Conservation (phyloP, 2,329 filamentous ascomycete genomes). For the Ampelomyces quisqualis region DNA sequence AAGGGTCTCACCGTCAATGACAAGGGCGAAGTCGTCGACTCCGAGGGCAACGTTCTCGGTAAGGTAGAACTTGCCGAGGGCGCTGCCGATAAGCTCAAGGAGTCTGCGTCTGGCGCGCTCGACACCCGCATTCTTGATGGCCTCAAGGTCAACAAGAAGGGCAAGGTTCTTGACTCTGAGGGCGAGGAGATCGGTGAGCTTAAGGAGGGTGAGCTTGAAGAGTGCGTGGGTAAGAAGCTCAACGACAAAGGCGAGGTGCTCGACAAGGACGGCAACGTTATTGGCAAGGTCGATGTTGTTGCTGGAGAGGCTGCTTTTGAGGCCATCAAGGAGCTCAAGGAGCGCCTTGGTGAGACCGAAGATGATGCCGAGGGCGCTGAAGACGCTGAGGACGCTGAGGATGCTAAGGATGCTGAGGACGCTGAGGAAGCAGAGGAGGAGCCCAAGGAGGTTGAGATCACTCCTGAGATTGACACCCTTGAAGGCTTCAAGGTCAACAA, state of each 20-base stretch:
- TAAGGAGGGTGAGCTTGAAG: conserved; percentile 48
- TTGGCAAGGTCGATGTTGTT: conserved; percentile 52
- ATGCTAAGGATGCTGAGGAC: neutral
- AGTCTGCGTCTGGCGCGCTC: conserved; percentile 43
- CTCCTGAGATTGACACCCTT: conserved; percentile 50
- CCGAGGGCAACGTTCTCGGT: conserved; percentile 54
- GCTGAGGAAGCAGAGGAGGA: conserved; percentile 28
- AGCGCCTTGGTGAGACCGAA: conserved; percentile 47
- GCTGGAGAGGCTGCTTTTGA: conserved; percentile 54
- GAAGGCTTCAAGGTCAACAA: conserved; percentile 61
- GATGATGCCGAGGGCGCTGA: conserved; percentile 12
- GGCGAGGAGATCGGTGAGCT: conserved; percentile 55
- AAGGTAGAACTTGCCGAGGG: conserved; percentile 54
- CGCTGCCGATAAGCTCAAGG: conserved; percentile 50
- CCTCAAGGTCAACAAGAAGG: conserved; percentile 60
- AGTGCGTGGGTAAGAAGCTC: conserved; percentile 51
- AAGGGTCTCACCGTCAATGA: conserved; percentile 54
- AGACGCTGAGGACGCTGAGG: conserved; percentile 1
- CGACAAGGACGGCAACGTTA: conserved; percentile 53
- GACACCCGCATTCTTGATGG: conserved; percentile 54
- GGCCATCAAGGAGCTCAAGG: conserved; percentile 50
- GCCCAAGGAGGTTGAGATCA: conserved; percentile 43
- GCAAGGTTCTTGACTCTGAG: conserved; percentile 54
- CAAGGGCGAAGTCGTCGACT: conserved; percentile 53
- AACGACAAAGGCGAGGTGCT: conserved; percentile 55